phyloP scores from a whole-genome alignment of 1,284 basidiomycete species.

The Ganoderma sp. region DNA sequence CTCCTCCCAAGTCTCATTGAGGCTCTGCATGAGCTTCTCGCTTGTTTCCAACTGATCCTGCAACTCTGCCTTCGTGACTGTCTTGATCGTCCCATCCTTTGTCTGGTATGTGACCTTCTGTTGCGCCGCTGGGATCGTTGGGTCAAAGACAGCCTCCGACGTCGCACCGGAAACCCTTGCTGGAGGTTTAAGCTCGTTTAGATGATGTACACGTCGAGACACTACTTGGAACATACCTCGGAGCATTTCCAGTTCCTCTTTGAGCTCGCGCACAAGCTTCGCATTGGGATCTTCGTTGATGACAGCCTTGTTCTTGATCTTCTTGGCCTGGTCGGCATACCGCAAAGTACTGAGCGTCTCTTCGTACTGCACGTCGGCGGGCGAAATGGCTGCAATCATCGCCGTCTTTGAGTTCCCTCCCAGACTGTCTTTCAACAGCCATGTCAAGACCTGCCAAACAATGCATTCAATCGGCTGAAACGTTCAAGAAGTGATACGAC shows the following conservation, averaged over 20 bases:
- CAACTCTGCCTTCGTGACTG: slow-evolving; percentile 94
- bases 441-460: slow-evolving; percentile 82
- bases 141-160: slow-evolving; percentile 84
- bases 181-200: slow-evolving; percentile 37
- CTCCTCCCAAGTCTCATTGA: slow-evolving; percentile 99
- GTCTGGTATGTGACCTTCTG: slow-evolving; percentile 96
- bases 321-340: slow-evolving; percentile 98
- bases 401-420: slow-evolving; percentile 96
- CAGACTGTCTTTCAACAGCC: slow-evolving; percentile 96
- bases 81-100: slow-evolving; percentile 93
- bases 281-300: slow-evolving; percentile 99
- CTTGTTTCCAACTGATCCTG: slow-evolving; percentile 96
- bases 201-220: slow-evolving; percentile 11
- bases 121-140: slow-evolving; percentile 88
- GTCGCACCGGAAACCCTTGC: slow-evolving; percentile 71
- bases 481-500: neutral
- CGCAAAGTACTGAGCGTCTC: slow-evolving; percentile 95
- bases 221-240: slow-evolving; percentile 58
- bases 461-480: neutral
- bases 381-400: slow-evolving; percentile 98
- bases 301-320: slow-evolving; percentile 99
- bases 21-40: slow-evolving; percentile 95
- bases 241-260: slow-evolving; percentile 94
- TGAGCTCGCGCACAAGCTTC: slow-evolving; percentile 96
- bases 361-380: slow-evolving; percentile 89